Base-by-base conservation (phyloP, 2,329 filamentous ascomycete species). In the Stagonosporopsis vannaccii region DNA sequence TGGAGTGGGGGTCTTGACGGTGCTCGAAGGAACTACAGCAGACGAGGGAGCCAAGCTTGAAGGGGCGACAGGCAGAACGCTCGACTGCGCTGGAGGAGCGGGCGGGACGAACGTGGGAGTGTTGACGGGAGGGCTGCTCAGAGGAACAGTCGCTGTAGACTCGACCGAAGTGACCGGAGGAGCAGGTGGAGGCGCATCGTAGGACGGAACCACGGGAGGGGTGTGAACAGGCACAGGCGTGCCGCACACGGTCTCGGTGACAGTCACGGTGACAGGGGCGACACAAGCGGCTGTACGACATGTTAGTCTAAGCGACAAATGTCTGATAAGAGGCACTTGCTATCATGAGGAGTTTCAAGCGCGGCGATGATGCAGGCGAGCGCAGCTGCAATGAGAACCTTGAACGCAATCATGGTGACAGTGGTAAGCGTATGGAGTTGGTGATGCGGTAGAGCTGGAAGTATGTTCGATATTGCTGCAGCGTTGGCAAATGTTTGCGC, bases 371-470 rank as follows among this genome's bases (percentile, higher is more conserved):
- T 56, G 48, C 58, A 58, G 46, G 58, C 56, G 42, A 71, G 56
- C 47, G 61, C 58, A 37, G 63, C 58, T 49, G 61, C 53, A 36
- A 60, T 61, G 43, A 69, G 47, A 52, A 70, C 8, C 66, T 67
- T 72, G 61, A 62, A 63, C 37, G 57, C 62, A 58, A 69, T 52
- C 69, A 71, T 72, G 50, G 41, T 68, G 63, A 60, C 47, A 55
- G 56, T 43, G 48, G 53, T 62, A 56, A 46, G 44, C 55, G 57
- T 41, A 39, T 41, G 32, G 41, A 52, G 39, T 62, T 64, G 61
- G 51, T 46, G 51, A 62, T 62, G 46, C 22, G 50, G 49, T 67
- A 64, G 62, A 62, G 64, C 63, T 65, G 57, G 43, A 44, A 51
- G 36, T 56, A 56, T 56, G 53, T 56, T 56, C 15, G 20, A 39